Evolutionary conservation across 805 yeast genomes (phyloP).

Genomic region (Millerago galiae): DNA sequence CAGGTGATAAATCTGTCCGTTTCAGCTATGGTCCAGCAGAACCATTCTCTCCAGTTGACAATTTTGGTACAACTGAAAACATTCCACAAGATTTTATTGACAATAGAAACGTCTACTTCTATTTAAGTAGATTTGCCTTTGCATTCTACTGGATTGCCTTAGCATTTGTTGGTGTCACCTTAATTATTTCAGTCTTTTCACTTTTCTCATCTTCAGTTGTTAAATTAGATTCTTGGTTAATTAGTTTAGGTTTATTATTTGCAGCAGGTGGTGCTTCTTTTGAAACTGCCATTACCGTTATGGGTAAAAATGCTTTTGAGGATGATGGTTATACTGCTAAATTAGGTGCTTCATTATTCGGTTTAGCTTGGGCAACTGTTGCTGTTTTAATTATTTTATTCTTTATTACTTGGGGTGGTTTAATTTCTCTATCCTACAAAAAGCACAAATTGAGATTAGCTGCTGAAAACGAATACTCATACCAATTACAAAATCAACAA

Average conservation of each 20-base stretch:
- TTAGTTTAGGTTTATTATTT: conserved; percentile 45
- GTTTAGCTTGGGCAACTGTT: conserved; percentile 67
- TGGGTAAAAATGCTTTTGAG: conserved; percentile 66
- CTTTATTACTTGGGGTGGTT: conserved; percentile 46
- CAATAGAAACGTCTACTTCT: conserved; percentile 53
- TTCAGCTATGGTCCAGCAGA: conserved; percentile 50
- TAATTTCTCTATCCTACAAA: conserved; percentile 42
- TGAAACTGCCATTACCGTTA: conserved; percentile 71
- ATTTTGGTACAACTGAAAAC: conserved; percentile 47
- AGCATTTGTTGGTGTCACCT: conserved; percentile 56
- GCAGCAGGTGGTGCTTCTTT: conserved; percentile 58
- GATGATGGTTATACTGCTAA: conserved; percentile 37
- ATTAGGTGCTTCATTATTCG: conserved; percentile 53
- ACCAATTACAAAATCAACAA: conserved; percentile 3
- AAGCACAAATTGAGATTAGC: conserved; percentile 39
- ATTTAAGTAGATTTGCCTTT: conserved; percentile 60
- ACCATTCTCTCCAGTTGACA: conserved; percentile 71
- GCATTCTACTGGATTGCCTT: conserved; percentile 55
- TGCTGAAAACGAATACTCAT: conserved; percentile 21
- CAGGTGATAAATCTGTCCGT: conserved; percentile 30
- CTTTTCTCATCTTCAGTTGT: conserved; percentile 51
- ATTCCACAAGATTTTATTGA: conserved; percentile 49
- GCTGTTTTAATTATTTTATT: conserved; percentile 44
- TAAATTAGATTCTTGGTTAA: conserved; percentile 46
- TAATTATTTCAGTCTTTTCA: conserved; percentile 48